Evolutionary conservation across 2,329 filamentous ascomycete species (phyloP).

Genomic region (Arthrinium puccinioides): DNA sequence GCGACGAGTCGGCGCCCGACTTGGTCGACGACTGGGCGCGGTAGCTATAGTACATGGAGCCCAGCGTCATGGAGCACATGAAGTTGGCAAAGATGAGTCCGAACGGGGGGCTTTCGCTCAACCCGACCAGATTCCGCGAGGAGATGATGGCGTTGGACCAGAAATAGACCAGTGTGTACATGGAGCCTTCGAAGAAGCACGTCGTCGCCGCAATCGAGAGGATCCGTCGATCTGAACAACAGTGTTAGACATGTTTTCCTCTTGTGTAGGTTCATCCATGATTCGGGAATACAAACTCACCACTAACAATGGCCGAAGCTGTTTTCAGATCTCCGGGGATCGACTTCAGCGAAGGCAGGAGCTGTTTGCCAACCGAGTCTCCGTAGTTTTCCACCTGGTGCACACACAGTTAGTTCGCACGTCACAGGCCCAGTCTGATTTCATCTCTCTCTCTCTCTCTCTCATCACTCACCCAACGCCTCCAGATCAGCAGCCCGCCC

Average conservation of each 20-base stretch:
- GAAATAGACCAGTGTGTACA: constrained; percentile 24
- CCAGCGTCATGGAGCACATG: constrained; percentile 45
- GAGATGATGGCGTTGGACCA: constrained; percentile 25
- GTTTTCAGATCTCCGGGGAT: constrained; percentile 2
- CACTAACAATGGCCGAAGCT: not conserved
- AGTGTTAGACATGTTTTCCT: not conserved
- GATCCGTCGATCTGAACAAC: not conserved
- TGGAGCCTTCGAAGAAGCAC: constrained; percentile 26
- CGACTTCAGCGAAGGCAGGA: constrained; percentile 9
- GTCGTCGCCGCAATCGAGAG: constrained; percentile 9
- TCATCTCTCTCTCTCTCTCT: not conserved
- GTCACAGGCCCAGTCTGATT: no score
- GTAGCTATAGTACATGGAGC: no score
- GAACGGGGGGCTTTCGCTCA: constrained; percentile 24
- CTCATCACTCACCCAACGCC: not conserved
- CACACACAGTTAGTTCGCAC: no score
- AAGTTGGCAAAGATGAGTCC: constrained; percentile 50
- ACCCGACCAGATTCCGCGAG: constrained; percentile 6
- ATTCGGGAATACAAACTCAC: no score
- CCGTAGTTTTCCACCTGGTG: no score
- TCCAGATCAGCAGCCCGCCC: not conserved
- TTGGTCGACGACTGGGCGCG: no score
- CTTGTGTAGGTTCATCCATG: not conserved
- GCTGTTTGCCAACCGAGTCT: no score
- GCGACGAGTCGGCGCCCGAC: constrained; percentile 5